Conservation (phyloP, 176 grass and related monocot genomes). For the Areca catechu region DNA sequence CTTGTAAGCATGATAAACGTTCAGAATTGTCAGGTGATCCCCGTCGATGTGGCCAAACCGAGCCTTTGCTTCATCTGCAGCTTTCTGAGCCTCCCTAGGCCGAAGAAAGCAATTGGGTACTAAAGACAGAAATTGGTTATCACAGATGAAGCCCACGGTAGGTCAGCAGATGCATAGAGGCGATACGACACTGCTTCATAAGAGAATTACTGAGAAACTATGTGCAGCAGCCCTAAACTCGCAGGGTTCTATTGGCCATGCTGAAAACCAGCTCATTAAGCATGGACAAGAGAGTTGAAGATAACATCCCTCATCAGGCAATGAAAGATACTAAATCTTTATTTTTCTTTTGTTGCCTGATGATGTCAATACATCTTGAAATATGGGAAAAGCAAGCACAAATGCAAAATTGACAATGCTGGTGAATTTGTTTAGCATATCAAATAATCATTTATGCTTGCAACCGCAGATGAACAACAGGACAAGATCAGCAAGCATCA, state of each 20-base stretch:
- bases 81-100: slow-evolving; percentile 97
- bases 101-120: slow-evolving; percentile 98
- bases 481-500: too few species aligned
- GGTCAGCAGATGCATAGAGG: slow-evolving; percentile 85
- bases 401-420: too few species aligned
- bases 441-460: too few species aligned
- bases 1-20: slow-evolving; percentile 96
- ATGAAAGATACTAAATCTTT: too few species aligned
- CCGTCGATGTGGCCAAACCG: slow-evolving; percentile 82
- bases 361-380: too few species aligned
- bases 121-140: slow-evolving; percentile 85
- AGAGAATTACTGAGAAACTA: slow-evolving; percentile 85
- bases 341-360: too few species aligned
- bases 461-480: too few species aligned
- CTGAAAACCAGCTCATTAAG: slow-evolving; percentile 45
- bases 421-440: too few species aligned
- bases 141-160: slow-evolving; percentile 69
- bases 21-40: slow-evolving; percentile 86
- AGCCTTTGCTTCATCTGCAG: slow-evolving; percentile 92
- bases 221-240: slow-evolving; percentile 63
- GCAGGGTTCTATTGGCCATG: slow-evolving; percentile 41
- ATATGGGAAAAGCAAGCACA: too few species aligned
- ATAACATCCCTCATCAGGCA: slow-evolving; percentile 18
- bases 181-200: slow-evolving; percentile 73
- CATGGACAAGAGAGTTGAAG: slow-evolving; percentile 63